A percentile compares a stretch with the other conserved stretches of the same genome.
These are phyloP conservation scores for Glycine latifolia DNA, from an alignment of 306 rosid genomes.

Conservation along the genomic window DNA sequence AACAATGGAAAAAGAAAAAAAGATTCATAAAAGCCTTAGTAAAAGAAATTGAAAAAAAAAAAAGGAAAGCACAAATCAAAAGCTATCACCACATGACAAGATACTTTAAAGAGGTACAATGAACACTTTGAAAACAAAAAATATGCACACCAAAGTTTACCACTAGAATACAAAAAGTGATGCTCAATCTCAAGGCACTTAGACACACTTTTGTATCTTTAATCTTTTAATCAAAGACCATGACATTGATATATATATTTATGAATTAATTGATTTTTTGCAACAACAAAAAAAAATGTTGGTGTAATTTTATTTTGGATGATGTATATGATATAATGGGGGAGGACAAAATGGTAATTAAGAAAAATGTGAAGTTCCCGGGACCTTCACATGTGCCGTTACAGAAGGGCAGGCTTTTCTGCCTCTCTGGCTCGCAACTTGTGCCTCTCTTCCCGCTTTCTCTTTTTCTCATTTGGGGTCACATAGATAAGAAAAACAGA, in stretches of 20 bases:
- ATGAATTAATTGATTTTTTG: no score
- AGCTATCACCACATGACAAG: slow-evolving; percentile 1
- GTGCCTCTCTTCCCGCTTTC: slow-evolving; percentile 63
- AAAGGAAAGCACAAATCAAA: slow-evolving; percentile 28
- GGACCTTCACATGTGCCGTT: slow-evolving; percentile 80
- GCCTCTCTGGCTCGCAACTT: slow-evolving; percentile 63
- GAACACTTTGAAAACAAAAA: slow-evolving; percentile 3
- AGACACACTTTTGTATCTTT: not conserved
- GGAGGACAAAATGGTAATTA: slow-evolving; percentile 53
- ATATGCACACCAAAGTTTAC: not conserved
- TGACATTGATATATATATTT: not conserved
- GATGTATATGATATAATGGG: not conserved
- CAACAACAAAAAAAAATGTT: no score
- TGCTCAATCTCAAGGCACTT: not conserved
- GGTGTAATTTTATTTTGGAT: not conserved
- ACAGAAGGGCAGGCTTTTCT: slow-evolving; percentile 78
- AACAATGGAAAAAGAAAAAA: not conserved
- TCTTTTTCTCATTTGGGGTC: slow-evolving; percentile 51
- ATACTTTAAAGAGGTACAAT: slow-evolving; percentile 17
- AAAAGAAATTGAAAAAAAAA: slow-evolving; percentile 9
- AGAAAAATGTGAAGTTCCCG: slow-evolving; percentile 49
- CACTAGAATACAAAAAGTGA: slow-evolving; percentile 27
- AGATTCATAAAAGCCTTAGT: not conserved
- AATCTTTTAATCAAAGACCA: not conserved
- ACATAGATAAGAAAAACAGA: slow-evolving; percentile 31